Base-by-base conservation (phyloP, 2,329 filamentous ascomycete genomes). In the Leptographium galeiforme region DNA sequence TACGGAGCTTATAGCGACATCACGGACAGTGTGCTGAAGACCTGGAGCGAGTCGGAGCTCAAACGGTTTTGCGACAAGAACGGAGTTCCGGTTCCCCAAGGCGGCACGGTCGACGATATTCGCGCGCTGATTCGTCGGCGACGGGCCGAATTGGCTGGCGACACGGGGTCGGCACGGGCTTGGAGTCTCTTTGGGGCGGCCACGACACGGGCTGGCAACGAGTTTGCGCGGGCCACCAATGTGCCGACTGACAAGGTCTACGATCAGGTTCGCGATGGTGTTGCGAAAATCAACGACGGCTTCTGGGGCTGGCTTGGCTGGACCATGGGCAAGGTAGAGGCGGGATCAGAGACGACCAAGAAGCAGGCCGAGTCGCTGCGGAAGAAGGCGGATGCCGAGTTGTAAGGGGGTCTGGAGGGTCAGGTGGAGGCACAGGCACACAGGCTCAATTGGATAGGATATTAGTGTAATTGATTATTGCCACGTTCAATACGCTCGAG, bases 11-110 rank as follows among this genome's bases (percentile, higher is more conserved):
- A 89, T 61, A 73, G 84, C 51, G 85, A 81, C 48, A 71, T 97
- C 44, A 88, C 84, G 57, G 88, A 97, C 62, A 82, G 84, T 62
- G 74, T 96, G 52, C 85, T 97, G 63, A 84, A 95, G 61, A 82
- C 87, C 5, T 98, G 93, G 93, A 84, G 85, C 63, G 90, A 96
- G 63, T 78, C 78, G 43, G 76, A 95, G 67, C 77, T 98, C 66
- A 97, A 97, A 77, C 84, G 88, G 58, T 97, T 93, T 73, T 82
- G 82, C 53, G 91, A 97, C 72, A 88, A 90, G 76, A 93, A 97
- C 62, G 81, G 82, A 8, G 6, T 43, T 4, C 2, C 77, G 73
- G 88, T 96, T 50, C 93, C 93, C 11, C 91, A 97, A 65, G 93
- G 91, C 48, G 94, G 87, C 64, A 90, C 86, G 74, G 74, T 81